Conservation (phyloP, 2,329 filamentous ascomycete species). For the Madurella fahalii region DNA sequence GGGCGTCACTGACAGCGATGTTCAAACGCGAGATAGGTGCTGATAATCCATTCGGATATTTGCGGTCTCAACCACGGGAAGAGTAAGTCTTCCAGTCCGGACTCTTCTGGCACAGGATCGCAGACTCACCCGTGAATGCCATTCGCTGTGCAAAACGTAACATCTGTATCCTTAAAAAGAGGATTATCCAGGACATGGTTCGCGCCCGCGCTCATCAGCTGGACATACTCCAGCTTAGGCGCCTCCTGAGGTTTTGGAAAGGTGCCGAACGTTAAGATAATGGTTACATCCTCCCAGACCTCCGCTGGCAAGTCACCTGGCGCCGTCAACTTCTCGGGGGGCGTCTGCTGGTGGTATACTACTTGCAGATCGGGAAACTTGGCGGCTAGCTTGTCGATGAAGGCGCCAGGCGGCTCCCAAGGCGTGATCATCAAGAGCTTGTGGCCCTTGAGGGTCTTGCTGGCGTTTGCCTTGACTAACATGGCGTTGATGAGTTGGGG, state of each 20-base stretch:
- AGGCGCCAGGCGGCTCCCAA: conserved; percentile 30
- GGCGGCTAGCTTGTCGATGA: conserved; percentile 35
- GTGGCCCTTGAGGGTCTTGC: conserved; percentile 43
- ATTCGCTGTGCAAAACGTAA: conserved; percentile 52
- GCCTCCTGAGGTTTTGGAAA: conserved; percentile 42
- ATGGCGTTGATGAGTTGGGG: neutral
- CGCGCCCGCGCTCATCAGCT: conserved; percentile 52
- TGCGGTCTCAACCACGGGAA: conserved; percentile 40
- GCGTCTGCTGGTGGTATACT: conserved; percentile 28
- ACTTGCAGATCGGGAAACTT: conserved; percentile 45
- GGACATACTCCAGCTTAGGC: conserved; percentile 48
- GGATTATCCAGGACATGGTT: conserved; percentile 45
- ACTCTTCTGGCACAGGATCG: neutral
- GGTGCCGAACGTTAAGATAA: conserved; percentile 41
- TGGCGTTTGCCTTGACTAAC: conserved; percentile 19
- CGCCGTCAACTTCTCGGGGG: conserved; percentile 24
- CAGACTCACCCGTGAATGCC: conserved; percentile 52
- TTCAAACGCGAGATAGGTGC: conserved; percentile 47
- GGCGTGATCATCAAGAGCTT: conserved; percentile 43
- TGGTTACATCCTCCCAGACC: conserved; percentile 47
- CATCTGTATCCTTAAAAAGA: conserved; percentile 47
- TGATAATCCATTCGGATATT: conserved; percentile 54
- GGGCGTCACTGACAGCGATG: conserved; percentile 39
- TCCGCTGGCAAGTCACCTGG: conserved; percentile 26
- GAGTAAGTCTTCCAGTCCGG: neutral